phyloP scores from a whole-genome alignment of 1,139 yeast species.

The Kodamaea ohmeri region DNA sequence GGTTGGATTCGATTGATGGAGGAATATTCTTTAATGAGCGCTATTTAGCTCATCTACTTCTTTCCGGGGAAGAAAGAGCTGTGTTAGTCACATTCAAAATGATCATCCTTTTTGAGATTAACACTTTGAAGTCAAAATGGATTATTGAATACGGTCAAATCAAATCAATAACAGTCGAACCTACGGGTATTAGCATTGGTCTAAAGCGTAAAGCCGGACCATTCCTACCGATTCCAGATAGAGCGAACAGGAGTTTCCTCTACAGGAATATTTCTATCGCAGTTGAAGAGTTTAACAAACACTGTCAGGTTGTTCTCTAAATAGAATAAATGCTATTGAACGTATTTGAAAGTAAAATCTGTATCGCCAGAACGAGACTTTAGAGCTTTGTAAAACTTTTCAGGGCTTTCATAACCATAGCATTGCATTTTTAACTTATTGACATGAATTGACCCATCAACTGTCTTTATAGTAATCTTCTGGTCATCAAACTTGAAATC shows the following conservation, averaged over 20 bases:
- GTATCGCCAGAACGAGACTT: slow-evolving; percentile 43
- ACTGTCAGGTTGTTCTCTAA: slow-evolving; percentile 42
- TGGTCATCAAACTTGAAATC: slow-evolving; percentile 32
- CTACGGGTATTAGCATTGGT: slow-evolving; percentile 73
- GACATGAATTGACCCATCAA: slow-evolving; percentile 40
- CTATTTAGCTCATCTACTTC: slow-evolving; percentile 80
- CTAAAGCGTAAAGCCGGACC: slow-evolving; percentile 61
- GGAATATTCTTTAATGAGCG: slow-evolving; percentile 70
- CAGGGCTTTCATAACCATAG: slow-evolving; percentile 44
- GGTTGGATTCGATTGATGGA: slow-evolving; percentile 83
- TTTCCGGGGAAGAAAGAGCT: slow-evolving; percentile 78
- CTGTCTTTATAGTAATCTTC: slow-evolving; percentile 39
- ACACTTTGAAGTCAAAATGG: slow-evolving; percentile 63
- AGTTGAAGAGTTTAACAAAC: slow-evolving; percentile 73
- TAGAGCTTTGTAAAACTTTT: slow-evolving; percentile 39
- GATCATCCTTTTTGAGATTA: slow-evolving; percentile 69
- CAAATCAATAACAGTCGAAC: slow-evolving; percentile 68
- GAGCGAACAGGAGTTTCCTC: slow-evolving; percentile 59
- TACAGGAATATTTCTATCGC: slow-evolving; percentile 78
- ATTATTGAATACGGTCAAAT: slow-evolving; percentile 58
- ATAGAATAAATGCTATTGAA: slow-evolving; percentile 1
- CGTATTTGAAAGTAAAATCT: slow-evolving; percentile 3
- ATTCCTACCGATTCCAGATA: slow-evolving; percentile 79
- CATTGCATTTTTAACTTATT: slow-evolving; percentile 53
- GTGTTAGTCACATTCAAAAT: slow-evolving; percentile 73